Conservation (phyloP, 2,329 filamentous ascomycete species). For the Dactylonectria estremocensis region DNA sequence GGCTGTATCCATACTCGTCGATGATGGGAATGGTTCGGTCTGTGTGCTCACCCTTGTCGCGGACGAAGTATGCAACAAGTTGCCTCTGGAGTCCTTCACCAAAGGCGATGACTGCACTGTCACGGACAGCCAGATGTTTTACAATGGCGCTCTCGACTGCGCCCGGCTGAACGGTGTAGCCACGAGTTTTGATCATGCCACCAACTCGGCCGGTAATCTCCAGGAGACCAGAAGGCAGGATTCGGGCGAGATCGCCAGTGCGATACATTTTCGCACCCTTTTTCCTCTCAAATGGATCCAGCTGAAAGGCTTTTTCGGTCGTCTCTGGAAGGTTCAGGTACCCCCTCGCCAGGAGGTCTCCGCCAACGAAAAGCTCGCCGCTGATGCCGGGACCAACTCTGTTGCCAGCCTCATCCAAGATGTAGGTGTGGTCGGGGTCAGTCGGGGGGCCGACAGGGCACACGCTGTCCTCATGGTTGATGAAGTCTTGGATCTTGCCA, state of each 20-base stretch:
- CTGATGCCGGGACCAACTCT: constrained; percentile 73
- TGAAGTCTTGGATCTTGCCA: constrained; percentile 79
- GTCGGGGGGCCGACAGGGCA: constrained; percentile 82
- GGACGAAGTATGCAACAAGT: constrained; percentile 83
- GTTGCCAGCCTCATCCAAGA: constrained; percentile 79
- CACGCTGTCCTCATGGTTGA: constrained; percentile 74
- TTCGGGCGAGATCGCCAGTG: constrained; percentile 79
- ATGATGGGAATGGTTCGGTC: constrained; percentile 76
- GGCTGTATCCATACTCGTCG: constrained; percentile 80
- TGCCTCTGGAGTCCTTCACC: constrained; percentile 84
- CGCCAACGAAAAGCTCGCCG: constrained; percentile 84
- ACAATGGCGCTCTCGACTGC: constrained; percentile 83
- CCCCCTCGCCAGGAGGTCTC: constrained; percentile 79
- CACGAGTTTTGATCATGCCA: constrained; percentile 85
- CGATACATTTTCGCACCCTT: constrained; percentile 79
- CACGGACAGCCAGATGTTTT: constrained; percentile 77
- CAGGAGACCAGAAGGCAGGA: constrained; percentile 77
- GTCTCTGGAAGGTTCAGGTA: constrained; percentile 87
- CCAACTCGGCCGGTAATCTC: constrained; percentile 85
- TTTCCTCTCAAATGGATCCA: constrained; percentile 73
- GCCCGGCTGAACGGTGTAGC: constrained; percentile 83
- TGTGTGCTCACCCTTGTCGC: constrained; percentile 71
- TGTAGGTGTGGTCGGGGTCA: constrained; percentile 78
- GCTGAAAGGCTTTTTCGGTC: constrained; percentile 79
- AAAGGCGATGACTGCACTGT: constrained; percentile 80